These are phyloP conservation scores for Microdochium paspali DNA, from an alignment of 2,329 filamentous ascomycete species.

Conservation along the genomic window DNA sequence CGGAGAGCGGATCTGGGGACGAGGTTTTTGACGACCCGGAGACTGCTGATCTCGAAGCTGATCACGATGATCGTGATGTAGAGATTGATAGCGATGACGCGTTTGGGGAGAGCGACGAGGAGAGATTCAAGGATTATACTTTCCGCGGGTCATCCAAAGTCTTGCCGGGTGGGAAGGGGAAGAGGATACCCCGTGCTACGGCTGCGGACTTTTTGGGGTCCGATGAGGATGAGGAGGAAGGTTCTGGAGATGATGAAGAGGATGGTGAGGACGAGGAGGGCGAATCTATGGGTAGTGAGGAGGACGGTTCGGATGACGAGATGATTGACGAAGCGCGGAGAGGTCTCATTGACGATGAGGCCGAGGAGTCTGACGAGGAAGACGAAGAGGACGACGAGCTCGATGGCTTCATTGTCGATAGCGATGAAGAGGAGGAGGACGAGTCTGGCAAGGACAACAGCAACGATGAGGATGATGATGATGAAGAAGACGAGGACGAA, in stretches of 20 bases:
- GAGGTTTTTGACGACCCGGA: slow-evolving; percentile 46
- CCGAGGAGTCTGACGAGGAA: slow-evolving; percentile 13
- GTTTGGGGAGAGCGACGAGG: slow-evolving; percentile 76
- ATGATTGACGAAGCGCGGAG: slow-evolving; percentile 9
- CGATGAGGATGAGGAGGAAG: slow-evolving; percentile 3
- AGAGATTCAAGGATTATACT: slow-evolving; percentile 66
- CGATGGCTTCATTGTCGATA: slow-evolving; percentile 21
- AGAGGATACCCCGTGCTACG: slow-evolving; percentile 30
- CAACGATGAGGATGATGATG: slow-evolving; percentile 26
- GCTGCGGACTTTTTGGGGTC: slow-evolving; percentile 47
- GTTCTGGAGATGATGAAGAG: slow-evolving; percentile 30
- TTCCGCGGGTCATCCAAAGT: slow-evolving; percentile 51
- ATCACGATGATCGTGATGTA: slow-evolving; percentile 43
- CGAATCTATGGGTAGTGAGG: slow-evolving; percentile 19
- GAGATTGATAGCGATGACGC: slow-evolving; percentile 60
- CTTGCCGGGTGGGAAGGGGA: slow-evolving; percentile 18
- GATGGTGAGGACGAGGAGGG: slow-evolving; percentile 17
- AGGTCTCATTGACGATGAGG: slow-evolving; percentile 12
- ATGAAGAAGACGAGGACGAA: slow-evolving; percentile 22
- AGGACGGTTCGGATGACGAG: slow-evolving; percentile 23
- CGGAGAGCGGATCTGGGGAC: slow-evolving; percentile 6
- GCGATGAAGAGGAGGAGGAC: slow-evolving; percentile 23
- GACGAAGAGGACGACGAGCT: slow-evolving; percentile 16
- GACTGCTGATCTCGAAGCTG: slow-evolving; percentile 40
- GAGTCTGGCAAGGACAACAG: too few relatives aligned